A percentile compares a stretch with the other conserved stretches of the same genome.
phyloP scores from a whole-genome alignment of 2,329 filamentous ascomycete species.

The Amylocarpus encephaloides region DNA sequence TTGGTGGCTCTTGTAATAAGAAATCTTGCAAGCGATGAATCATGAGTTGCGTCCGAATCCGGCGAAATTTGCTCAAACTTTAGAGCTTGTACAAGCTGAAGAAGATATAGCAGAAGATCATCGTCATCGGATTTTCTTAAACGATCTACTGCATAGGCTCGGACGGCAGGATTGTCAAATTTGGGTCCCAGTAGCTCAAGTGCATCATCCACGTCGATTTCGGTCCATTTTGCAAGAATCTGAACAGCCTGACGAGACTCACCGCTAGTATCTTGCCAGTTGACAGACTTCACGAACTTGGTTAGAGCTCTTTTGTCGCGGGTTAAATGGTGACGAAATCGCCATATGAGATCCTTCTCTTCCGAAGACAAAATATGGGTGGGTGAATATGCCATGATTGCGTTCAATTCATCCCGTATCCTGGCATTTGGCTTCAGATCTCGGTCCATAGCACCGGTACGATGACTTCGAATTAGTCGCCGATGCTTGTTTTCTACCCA shows the following conservation, averaged over 20 bases:
- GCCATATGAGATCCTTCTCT: constrained; percentile 96
- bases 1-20: constrained; percentile 80
- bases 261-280: constrained; percentile 72
- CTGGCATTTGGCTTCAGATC: constrained; percentile 96
- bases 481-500: constrained; percentile 94
- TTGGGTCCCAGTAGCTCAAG: constrained; percentile 88
- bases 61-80: constrained; percentile 80
- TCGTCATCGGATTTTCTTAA: constrained; percentile 88
- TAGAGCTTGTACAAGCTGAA: constrained; percentile 91
- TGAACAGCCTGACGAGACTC: constrained; percentile 88
- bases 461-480: constrained; percentile 77
- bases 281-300: constrained; percentile 96
- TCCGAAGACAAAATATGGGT: constrained; percentile 82
- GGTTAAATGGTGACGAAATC: constrained; percentile 90
- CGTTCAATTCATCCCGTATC: constrained; percentile 86
- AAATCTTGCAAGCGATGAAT: constrained; percentile 84
- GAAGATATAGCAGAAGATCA: constrained; percentile 81
- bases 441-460: constrained; percentile 89
- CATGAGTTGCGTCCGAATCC: constrained; percentile 54
- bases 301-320: constrained; percentile 88
- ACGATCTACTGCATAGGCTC: constrained; percentile 88
- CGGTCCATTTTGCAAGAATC: constrained; percentile 86
- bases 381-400: constrained; percentile 85
- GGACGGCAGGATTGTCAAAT: constrained; percentile 81
- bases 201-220: constrained; percentile 95